Evolutionary conservation across 176 grass and related monocot genomes (phyloP).

Genomic region (Avena sativa): DNA sequence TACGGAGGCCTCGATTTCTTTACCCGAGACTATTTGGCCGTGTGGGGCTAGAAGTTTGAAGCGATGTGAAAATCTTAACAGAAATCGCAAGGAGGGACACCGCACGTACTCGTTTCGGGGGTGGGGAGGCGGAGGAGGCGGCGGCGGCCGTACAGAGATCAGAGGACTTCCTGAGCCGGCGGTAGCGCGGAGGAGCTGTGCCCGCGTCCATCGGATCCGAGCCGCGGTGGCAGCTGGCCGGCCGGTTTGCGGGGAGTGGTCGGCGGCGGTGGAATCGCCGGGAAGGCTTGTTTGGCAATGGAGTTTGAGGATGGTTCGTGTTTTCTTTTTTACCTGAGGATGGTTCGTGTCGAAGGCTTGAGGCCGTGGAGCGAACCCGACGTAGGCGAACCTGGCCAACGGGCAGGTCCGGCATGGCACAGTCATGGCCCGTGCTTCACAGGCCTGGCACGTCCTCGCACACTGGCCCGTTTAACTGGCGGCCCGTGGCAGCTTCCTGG

Average conservation of each 20-base stretch:
- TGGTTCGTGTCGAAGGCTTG: too few relatives aligned
- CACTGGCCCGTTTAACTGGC: too few relatives aligned
- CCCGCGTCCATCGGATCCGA: not conserved
- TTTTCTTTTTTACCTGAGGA: too few relatives aligned
- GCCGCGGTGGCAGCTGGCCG: not conserved
- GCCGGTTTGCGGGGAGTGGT: not conserved
- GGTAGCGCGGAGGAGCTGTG: not conserved
- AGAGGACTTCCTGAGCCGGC: conserved; percentile 23
- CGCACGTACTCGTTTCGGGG: not conserved
- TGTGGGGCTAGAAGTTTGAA: not conserved
- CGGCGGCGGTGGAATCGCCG: conserved; percentile 27
- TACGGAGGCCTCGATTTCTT: not conserved
- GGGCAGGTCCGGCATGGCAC: too few relatives aligned
- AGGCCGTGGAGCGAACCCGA: too few relatives aligned
- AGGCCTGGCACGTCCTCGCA: too few relatives aligned
- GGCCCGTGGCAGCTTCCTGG: too few relatives aligned
- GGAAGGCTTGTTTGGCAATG: conserved; percentile 51
- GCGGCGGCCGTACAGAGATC: not conserved
- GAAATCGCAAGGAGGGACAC: not conserved
- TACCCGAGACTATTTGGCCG: not conserved
- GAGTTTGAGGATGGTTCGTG: too few relatives aligned
- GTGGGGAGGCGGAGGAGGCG: not conserved
- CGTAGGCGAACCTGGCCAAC: too few relatives aligned
- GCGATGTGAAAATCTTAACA: not conserved
- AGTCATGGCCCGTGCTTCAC: too few relatives aligned